These are phyloP conservation scores for Quaeritorhiza haematococci DNA, from an alignment of 371 early-diverging fungal species.

Conservation along the genomic window DNA sequence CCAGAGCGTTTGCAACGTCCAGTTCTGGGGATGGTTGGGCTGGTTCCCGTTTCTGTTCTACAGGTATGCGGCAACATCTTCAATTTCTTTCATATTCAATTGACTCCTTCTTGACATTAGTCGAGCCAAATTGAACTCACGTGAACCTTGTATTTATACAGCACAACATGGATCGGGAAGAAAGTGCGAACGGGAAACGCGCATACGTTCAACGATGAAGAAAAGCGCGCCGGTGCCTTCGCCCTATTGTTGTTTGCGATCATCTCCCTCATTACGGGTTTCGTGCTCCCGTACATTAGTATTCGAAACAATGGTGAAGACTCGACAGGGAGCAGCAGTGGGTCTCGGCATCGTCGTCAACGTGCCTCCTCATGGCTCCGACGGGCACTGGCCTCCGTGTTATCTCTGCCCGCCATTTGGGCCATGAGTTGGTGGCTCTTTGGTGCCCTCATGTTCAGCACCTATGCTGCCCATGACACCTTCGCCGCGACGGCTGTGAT, in stretches of 20 bases:
- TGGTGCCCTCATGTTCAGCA: conserved; percentile 62
- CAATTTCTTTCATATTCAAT: background rate
- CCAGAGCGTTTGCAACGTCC: conserved; percentile 75
- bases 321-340: background rate
- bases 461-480: conserved; percentile 52
- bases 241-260: conserved; percentile 62
- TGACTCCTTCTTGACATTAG: background rate
- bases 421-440: conserved; percentile 62
- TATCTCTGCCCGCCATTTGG: conserved; percentile 66
- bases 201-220: conserved; percentile 2
- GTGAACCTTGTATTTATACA: too few species aligned
- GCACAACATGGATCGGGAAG: conserved; percentile 30
- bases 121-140: too few species aligned
- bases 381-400: too few species aligned
- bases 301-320: background rate
- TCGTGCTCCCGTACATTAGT: conserved; percentile 57
- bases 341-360: background rate
- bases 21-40: conserved; percentile 91
- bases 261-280: conserved; percentile 64
- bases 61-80: conserved; percentile 43
- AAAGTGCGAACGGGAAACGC: background rate
- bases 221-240: conserved; percentile 3
- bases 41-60: conserved; percentile 96
- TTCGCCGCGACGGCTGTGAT: conserved; percentile 59
- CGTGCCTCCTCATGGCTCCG: background rate